Evolutionary conservation across 768 basidiomycete genomes (phyloP).

Genomic region (Scleroderma bovista): DNA sequence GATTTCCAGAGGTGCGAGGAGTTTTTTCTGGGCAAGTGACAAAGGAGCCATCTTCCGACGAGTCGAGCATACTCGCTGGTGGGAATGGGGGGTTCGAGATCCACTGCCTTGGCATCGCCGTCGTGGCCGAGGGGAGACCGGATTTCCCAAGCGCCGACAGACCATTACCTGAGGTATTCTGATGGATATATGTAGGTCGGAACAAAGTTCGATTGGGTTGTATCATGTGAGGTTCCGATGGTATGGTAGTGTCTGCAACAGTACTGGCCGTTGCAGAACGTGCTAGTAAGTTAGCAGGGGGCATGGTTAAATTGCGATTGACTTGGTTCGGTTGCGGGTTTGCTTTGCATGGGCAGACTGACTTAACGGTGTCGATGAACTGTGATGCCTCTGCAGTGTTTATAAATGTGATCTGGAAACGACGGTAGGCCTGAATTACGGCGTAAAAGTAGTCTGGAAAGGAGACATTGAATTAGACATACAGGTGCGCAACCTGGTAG

Average conservation of each 20-base stretch:
- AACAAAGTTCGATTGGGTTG: background rate
- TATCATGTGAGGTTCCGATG: background rate
- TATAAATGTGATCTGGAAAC: constrained; percentile 71
- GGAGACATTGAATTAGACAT: constrained; percentile 6
- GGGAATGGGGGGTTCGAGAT: background rate
- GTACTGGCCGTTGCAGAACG: constrained; percentile 7
- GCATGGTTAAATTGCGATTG: constrained; percentile 13
- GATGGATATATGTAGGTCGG: background rate
- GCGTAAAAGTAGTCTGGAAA: constrained; percentile 1
- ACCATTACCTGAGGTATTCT: background rate
- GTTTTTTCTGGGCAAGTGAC: constrained; percentile 25
- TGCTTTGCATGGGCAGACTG: constrained; percentile 71
- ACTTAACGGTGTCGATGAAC: constrained; percentile 57
- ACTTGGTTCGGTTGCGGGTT: constrained; percentile 34
- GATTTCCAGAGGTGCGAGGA: constrained; percentile 7
- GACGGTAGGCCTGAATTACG: constrained; percentile 53
- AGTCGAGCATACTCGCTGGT: constrained; percentile 6
- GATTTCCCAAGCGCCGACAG: background rate
- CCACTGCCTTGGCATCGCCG: background rate
- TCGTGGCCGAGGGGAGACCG: background rate
- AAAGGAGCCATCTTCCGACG: constrained; percentile 26
- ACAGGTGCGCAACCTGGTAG: constrained; percentile 28
- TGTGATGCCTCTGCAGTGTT: constrained; percentile 42
- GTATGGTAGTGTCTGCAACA: background rate
- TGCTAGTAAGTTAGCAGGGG: constrained; percentile 7